These are phyloP conservation scores for Salvia rosmarinus DNA, from an alignment of 257 asterid genomes.

Conservation along the genomic window DNA sequence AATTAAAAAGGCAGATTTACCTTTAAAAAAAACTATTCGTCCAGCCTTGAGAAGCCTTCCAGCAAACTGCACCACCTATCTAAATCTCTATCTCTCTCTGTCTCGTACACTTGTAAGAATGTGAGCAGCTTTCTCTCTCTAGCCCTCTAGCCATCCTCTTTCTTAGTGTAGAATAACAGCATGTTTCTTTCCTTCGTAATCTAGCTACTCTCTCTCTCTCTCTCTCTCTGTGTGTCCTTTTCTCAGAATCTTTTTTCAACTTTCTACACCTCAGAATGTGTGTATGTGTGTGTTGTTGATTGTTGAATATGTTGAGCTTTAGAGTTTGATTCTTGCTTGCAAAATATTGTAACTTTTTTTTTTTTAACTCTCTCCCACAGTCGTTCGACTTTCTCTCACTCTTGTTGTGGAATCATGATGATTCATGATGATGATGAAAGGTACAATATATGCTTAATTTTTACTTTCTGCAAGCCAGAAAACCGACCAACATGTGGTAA, in stretches of 20 bases:
- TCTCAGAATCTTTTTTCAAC: slow-evolving; percentile 32
- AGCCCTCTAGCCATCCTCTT: slow-evolving; percentile 43
- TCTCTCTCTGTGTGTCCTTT: not conserved
- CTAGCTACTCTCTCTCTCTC: not conserved
- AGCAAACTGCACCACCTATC: slow-evolving; percentile 51
- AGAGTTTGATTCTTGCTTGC: slow-evolving; percentile 43
- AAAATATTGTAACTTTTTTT: slow-evolving; percentile 42
- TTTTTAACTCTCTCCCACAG: not conserved
- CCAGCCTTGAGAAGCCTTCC: slow-evolving; percentile 49
- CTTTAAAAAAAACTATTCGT: slow-evolving; percentile 34
- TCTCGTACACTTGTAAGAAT: slow-evolving; percentile 6
- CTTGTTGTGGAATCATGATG: slow-evolving; percentile 19
- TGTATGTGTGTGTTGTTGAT: slow-evolving; percentile 33
- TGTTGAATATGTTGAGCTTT: slow-evolving; percentile 26
- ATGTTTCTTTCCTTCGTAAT: slow-evolving; percentile 29
- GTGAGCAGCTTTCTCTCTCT: slow-evolving; percentile 32
- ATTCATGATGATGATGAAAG: slow-evolving; percentile 38
- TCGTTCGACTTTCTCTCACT: too few relatives aligned
- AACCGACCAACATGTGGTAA: slow-evolving; percentile 31
- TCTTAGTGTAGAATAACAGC: slow-evolving; percentile 30
- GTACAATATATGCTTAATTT: slow-evolving; percentile 36
- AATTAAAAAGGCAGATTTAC: slow-evolving; percentile 27
- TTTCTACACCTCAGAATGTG: slow-evolving; percentile 26
- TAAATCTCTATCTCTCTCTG: slow-evolving; percentile 22
- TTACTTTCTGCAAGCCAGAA: slow-evolving; percentile 32